Base-by-base conservation (phyloP, 768 basidiomycete genomes). In the Tulasnella sp. region DNA sequence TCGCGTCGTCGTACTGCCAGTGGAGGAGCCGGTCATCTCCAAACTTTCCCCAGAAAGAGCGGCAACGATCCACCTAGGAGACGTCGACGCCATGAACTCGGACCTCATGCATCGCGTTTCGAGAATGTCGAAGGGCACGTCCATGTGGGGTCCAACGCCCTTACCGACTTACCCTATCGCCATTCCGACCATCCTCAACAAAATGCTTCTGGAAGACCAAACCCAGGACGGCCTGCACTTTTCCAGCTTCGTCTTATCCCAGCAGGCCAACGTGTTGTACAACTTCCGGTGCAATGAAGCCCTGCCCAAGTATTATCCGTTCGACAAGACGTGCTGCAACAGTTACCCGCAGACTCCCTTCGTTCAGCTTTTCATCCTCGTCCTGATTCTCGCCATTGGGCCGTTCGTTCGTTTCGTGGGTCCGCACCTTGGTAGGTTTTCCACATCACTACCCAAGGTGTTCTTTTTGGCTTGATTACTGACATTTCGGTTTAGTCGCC, bases 11-110 rank as follows among this genome's bases (percentile, higher is more conserved):
- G 85, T 96, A 68, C 85, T 96, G 25, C 95, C 95, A 5, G 88
- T 96, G 29, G 89, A 92, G 79, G 87, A 90, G 64, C 85, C 93
- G 15, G 84, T 92, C n/a, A 79, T 87, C 45, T 86, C 87, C 15
- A 91, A 91, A 80, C 83, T 97, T 36, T 87, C 89, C 0, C 82
- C 84, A 2, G 89, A 90, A 37, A 87, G 93, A 74, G 88, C 89
- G 7, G 80, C 84, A 36, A 91, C 90, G 12, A 92, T 97, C 85
- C 88, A 88, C 75, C 85, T 89, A 34, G 87, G 91, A 17, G 93
- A 96, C 80, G 91, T 96, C 75, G 91, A 94, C 79, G 92, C 91
- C 52, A 96, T 97, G 94, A 97, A 97, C 82, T 90, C 91, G 2
- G 91, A 93, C 81, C 86, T 96, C 71, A 86, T 85, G 77, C 91